Percentiles rank a stretch among this genome's conserved stretches.
Conservation (phyloP, 2,329 filamentous ascomycete genomes). For the Colletotrichum tamarilloi region DNA sequence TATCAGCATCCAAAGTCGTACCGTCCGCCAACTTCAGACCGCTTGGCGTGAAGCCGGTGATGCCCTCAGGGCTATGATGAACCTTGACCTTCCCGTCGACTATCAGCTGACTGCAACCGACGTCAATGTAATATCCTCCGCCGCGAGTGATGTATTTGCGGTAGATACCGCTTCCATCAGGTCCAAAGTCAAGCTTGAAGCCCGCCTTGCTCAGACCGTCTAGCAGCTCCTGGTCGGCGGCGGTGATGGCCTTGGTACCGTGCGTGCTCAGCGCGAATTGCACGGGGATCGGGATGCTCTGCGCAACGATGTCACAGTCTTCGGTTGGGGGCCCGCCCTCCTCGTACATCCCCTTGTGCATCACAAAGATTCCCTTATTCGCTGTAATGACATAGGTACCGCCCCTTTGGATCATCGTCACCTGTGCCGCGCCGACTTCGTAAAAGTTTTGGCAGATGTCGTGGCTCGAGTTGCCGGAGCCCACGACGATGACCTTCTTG, state of each 20-base stretch:
- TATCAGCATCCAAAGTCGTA: slow-evolving; percentile 66
- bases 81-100: slow-evolving; percentile 72
- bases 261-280: slow-evolving; percentile 61
- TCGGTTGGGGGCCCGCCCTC: slow-evolving; percentile 69
- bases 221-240: slow-evolving; percentile 51
- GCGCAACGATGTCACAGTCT: slow-evolving; percentile 72
- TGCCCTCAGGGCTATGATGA: slow-evolving; percentile 65
- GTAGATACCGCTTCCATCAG: slow-evolving; percentile 66
- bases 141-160: slow-evolving; percentile 74
- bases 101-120: slow-evolving; percentile 72
- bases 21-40: slow-evolving; percentile 65
- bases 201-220: slow-evolving; percentile 64
- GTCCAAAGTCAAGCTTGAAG: slow-evolving; percentile 70
- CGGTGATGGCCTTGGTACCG: slow-evolving; percentile 57
- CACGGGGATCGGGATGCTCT: slow-evolving; percentile 68
- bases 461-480: slow-evolving; percentile 75
- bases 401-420: slow-evolving; percentile 77
- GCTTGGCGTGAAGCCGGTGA: slow-evolving; percentile 59
- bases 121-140: slow-evolving; percentile 78
- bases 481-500: slow-evolving; percentile 73
- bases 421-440: slow-evolving; percentile 70
- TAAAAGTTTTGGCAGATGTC: slow-evolving; percentile 77
- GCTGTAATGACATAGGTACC: slow-evolving; percentile 73
- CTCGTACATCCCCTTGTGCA: slow-evolving; percentile 61
- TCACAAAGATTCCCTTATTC: slow-evolving; percentile 61